phyloP scores from a whole-genome alignment of 305 asterid genomes.

The Fraxinus dipetala region DNA sequence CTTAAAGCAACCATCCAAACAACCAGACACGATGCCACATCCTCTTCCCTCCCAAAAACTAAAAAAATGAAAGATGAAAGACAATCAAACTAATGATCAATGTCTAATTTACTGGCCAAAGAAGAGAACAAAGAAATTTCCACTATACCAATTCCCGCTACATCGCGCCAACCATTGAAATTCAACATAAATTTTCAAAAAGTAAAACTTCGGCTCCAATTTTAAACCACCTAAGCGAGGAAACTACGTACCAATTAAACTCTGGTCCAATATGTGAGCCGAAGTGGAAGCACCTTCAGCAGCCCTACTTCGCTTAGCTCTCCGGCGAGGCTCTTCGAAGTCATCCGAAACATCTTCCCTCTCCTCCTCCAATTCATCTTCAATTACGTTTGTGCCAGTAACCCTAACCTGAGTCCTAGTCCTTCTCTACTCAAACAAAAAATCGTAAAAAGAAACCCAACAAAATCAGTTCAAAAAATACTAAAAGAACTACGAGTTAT shows the following conservation, averaged over 20 bases:
- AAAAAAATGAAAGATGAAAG: background rate
- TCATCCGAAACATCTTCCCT: conserved; percentile 79
- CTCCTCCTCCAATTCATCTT: conserved; percentile 59
- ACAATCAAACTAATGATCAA: background rate
- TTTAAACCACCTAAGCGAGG: background rate
- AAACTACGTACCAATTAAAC: conserved; percentile 56
- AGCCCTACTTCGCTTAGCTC: conserved; percentile 56
- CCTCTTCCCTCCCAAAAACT: background rate
- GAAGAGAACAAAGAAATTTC: background rate
- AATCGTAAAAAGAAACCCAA: conserved; percentile 7
- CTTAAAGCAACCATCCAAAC: background rate
- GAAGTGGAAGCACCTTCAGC: conserved; percentile 61
- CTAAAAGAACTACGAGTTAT: background rate
- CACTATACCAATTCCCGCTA: background rate
- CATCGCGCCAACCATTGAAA: background rate
- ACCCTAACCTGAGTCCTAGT: conserved; percentile 58
- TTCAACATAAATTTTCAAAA: conserved; percentile 10
- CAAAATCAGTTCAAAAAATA: conserved; percentile 21
- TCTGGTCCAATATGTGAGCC: conserved; percentile 38
- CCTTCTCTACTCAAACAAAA: conserved; percentile 59
- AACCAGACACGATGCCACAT: background rate
- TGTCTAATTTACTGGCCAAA: background rate
- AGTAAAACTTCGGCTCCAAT: background rate
- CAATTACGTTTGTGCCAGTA: conserved; percentile 39
- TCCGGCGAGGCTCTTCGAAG: conserved; percentile 60